A percentile compares a stretch with the other conserved stretches of the same genome.
These are phyloP conservation scores for Globisporangium parvum DNA, from an alignment of 352 stramenopile species.

Conservation along the genomic window DNA sequence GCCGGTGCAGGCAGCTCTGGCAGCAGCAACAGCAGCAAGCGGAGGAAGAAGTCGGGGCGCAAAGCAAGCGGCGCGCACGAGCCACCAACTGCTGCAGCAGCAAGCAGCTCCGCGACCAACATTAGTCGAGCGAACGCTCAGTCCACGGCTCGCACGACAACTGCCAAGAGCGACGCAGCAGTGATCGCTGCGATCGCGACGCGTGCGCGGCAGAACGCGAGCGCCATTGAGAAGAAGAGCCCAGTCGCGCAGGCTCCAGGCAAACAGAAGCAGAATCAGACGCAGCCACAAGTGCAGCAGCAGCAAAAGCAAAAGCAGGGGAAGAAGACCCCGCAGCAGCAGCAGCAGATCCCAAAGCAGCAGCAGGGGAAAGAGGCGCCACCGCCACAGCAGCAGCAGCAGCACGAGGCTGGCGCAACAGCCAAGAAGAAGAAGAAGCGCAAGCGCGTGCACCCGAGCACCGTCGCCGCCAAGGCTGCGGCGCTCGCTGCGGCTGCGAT, in stretches of 20 bases:
- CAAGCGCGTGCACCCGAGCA: background rate
- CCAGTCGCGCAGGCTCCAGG: background rate
- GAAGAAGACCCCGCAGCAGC: background rate
- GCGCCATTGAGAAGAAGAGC: background rate
- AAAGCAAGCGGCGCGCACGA: too few relatives aligned
- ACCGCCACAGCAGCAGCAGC: background rate
- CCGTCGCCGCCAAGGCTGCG: background rate
- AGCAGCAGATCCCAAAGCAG: background rate
- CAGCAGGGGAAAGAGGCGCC: background rate
- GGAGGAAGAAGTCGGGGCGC: background rate
- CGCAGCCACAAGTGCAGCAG: background rate
- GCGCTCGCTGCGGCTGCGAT: background rate
- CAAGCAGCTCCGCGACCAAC: background rate
- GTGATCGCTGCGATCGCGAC: background rate
- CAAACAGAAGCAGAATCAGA: background rate
- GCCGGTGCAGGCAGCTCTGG: background rate
- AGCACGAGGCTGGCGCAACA: background rate
- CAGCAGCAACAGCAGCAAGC: background rate
- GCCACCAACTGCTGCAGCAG: background rate
- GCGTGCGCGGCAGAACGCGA: background rate
- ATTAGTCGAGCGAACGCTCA: background rate
- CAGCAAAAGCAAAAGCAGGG: background rate
- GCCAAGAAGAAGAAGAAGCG: slow-evolving; percentile 1
- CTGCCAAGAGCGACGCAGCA: background rate
- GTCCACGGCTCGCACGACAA: background rate